Conservation (phyloP, 208 protist genomes). For the Crithidia bombi region DNA sequence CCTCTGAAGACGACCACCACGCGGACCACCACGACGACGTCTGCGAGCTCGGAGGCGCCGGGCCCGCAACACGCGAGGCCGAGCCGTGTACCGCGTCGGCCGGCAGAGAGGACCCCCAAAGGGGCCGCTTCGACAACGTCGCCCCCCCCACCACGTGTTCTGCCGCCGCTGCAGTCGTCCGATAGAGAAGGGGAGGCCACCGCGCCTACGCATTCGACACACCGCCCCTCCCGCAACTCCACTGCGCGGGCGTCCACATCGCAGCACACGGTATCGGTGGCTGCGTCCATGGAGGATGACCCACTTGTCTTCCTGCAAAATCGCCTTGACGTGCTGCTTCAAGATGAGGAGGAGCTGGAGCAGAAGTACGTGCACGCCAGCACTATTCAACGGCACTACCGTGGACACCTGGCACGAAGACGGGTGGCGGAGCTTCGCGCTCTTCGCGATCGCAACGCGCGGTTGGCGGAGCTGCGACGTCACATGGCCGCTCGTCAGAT, state of each 20-base stretch:
- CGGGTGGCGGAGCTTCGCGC: slow-evolving; percentile 31
- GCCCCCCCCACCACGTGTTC: slow-evolving; percentile 23
- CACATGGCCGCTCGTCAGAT: slow-evolving; percentile 56
- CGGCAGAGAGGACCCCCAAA: slow-evolving; percentile 5
- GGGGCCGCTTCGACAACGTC: not conserved
- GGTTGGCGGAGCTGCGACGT: slow-evolving; percentile 48
- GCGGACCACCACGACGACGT: not conserved
- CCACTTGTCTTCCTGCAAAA: slow-evolving; percentile 61
- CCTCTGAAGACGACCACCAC: slow-evolving; percentile 5
- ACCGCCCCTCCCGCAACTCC: slow-evolving; percentile 1
- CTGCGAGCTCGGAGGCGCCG: not conserved
- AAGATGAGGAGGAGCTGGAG: slow-evolving; percentile 82
- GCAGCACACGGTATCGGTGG: slow-evolving; percentile 13
- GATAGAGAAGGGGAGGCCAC: not conserved
- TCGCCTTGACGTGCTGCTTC: slow-evolving; percentile 74
- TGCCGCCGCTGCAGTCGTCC: slow-evolving; percentile 27
- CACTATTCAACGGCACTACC: slow-evolving; percentile 70
- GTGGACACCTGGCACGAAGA: slow-evolving; percentile 54
- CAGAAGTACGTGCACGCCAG: slow-evolving; percentile 67
- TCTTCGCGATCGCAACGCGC: slow-evolving; percentile 21
- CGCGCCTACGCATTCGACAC: not conserved
- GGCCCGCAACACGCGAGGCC: not conserved
- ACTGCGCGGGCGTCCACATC: not conserved
- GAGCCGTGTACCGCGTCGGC: slow-evolving; percentile 3
- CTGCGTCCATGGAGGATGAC: slow-evolving; percentile 30